These are phyloP conservation scores for Triticum monococcum DNA, from an alignment of 176 grass and related monocot genomes.

Conservation along the genomic window DNA sequence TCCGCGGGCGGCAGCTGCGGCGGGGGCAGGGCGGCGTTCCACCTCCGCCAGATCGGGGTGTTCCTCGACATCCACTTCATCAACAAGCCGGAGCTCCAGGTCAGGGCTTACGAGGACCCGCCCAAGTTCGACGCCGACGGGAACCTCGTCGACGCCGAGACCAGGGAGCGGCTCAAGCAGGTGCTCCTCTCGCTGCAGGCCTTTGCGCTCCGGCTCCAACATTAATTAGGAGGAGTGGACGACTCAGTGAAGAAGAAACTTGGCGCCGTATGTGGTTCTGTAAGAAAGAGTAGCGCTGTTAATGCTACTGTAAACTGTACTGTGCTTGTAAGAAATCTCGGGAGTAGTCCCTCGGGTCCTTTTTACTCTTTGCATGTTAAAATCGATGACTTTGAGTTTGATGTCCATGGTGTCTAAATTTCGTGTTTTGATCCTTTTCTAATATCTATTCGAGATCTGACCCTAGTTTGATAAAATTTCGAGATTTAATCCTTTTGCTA, in stretches of 20 bases:
- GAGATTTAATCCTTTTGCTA: too few species aligned
- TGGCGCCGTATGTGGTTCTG: too few species aligned
- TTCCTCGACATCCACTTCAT: slow-evolving; percentile 93
- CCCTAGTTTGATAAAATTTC: too few species aligned
- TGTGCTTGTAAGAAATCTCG: too few species aligned
- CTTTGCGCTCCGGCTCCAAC: slow-evolving; percentile 67
- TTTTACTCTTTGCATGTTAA: too few species aligned
- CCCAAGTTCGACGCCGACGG: slow-evolving; percentile 63
- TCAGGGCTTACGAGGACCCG: slow-evolving; percentile 53
- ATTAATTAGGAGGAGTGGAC: neutral
- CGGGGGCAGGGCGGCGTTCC: slow-evolving; percentile 58
- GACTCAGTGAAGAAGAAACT: slow-evolving; percentile 1
- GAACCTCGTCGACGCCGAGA: slow-evolving; percentile 58
- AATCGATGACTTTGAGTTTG: too few species aligned
- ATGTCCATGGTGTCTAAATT: too few species aligned
- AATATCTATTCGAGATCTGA: too few species aligned
- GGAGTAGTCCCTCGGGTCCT: too few species aligned
- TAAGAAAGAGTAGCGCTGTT: too few species aligned
- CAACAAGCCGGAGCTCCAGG: slow-evolving; percentile 80
- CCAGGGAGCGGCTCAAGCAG: slow-evolving; percentile 61
- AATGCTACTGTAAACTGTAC: too few species aligned
- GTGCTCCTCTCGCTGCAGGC: slow-evolving; percentile 70
- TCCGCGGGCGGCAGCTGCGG: slow-evolving; percentile 62
- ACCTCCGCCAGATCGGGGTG: slow-evolving; percentile 83
- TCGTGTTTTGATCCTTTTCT: too few species aligned